phyloP scores from a whole-genome alignment of 2,329 filamentous ascomycete genomes.

The Acrocalymma vagum region DNA sequence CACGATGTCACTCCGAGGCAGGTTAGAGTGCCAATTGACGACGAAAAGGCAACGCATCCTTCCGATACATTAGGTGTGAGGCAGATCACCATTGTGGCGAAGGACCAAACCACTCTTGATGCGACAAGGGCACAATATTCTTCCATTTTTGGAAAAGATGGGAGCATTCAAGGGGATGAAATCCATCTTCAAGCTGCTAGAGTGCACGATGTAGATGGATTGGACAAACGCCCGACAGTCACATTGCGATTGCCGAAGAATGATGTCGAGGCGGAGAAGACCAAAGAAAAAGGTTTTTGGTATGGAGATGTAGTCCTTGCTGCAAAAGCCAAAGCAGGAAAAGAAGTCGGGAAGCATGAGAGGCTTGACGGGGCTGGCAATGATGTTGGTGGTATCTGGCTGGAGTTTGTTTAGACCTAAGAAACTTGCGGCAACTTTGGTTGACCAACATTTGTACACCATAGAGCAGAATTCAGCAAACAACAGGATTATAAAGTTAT shows the following conservation, averaged over 20 bases:
- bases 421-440: too few species aligned
- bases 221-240: slow-evolving; percentile 25
- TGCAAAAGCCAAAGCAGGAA: slow-evolving; percentile 14
- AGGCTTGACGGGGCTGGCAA: slow-evolving; percentile 18
- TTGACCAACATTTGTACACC: too few species aligned
- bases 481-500: too few species aligned
- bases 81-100: slow-evolving; percentile 35
- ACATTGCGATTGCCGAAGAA: slow-evolving; percentile 27
- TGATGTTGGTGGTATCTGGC: slow-evolving; percentile 31
- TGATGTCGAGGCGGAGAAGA: slow-evolving; percentile 22
- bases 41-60: slow-evolving; percentile 56
- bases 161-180: slow-evolving; percentile 6
- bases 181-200: slow-evolving; percentile 21
- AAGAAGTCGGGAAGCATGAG: slow-evolving; percentile 13
- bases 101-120: slow-evolving; percentile 18
- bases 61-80: slow-evolving; percentile 59
- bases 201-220: slow-evolving; percentile 21
- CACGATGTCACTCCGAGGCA: slow-evolving; percentile 67
- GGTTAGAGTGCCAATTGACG: slow-evolving; percentile 62
- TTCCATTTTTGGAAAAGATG: slow-evolving; percentile 22
- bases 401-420: slow-evolving; percentile 35
- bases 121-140: slow-evolving; percentile 21
- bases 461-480: too few species aligned
- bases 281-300: slow-evolving; percentile 28
- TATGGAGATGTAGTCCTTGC: slow-evolving; percentile 37